Evolutionary conservation across 768 basidiomycete genomes (phyloP).

Genomic region (Hemileccinum rubropunctum): DNA sequence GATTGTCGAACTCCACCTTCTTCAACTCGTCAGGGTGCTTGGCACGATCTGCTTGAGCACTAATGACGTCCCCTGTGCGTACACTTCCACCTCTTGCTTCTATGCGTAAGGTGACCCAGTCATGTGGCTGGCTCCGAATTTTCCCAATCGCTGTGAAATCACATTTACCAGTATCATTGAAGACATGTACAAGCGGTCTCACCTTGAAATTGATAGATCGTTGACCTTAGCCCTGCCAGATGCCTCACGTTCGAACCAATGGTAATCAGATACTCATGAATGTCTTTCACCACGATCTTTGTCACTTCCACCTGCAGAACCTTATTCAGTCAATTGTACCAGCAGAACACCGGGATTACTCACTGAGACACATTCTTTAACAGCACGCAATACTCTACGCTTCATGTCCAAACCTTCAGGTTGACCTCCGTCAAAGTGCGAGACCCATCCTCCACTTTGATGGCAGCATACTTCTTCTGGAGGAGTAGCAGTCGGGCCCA

Average conservation of each 20-base stretch:
- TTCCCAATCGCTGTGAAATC: conserved; percentile 75
- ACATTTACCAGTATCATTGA: background rate
- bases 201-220: conserved; percentile 94
- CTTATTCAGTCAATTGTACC: conserved; percentile 1
- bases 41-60: conserved; percentile 84
- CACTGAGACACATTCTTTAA: conserved; percentile 94
- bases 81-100: conserved; percentile 80
- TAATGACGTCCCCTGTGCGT: conserved; percentile 86
- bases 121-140: conserved; percentile 88
- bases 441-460: conserved; percentile 86
- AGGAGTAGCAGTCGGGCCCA: conserved; percentile 85
- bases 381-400: conserved; percentile 86
- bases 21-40: conserved; percentile 92
- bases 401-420: conserved; percentile 99
- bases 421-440: conserved; percentile 86
- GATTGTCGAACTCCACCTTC: conserved; percentile 50
- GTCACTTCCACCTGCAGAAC: conserved; percentile 70
- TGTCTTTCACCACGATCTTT: conserved; percentile 83
- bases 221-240: conserved; percentile 79
- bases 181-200: conserved; percentile 2
- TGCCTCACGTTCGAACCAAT: conserved; percentile 75
- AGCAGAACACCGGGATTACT: conserved; percentile 28
- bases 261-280: conserved; percentile 85
- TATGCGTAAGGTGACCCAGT: conserved; percentile 91
- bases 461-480: conserved; percentile 98